These are phyloP conservation scores for Lasiodiplodia hormozganensis DNA, from an alignment of 2,329 filamentous ascomycete genomes.

Conservation along the genomic window DNA sequence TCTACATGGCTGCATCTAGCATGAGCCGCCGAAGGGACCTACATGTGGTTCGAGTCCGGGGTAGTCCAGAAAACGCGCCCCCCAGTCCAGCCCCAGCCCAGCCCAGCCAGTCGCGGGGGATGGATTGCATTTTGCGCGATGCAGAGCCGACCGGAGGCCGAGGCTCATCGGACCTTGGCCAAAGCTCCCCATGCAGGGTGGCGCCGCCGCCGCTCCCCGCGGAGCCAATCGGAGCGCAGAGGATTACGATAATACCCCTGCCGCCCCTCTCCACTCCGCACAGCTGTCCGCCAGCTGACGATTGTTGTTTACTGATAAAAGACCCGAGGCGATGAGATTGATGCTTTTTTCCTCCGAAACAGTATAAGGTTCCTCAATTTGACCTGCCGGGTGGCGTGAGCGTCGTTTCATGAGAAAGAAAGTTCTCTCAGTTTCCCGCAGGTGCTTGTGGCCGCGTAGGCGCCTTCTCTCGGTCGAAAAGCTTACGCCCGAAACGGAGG, in stretches of 20 bases:
- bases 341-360: too few species aligned
- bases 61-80: background rate
- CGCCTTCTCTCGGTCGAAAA: background rate
- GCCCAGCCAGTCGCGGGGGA: background rate
- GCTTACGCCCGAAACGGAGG: constrained; percentile 19
- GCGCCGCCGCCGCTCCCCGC: background rate
- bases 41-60: constrained; percentile 12
- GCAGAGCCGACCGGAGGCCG: constrained; percentile 17
- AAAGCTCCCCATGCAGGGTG: background rate
- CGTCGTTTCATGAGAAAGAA: background rate
- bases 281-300: background rate
- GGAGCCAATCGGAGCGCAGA: constrained; percentile 5
- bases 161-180: constrained; percentile 8
- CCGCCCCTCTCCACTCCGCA: background rate
- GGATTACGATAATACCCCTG: constrained; percentile 3
- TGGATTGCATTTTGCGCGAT: background rate
- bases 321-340: background rate
- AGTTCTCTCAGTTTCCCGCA: background rate
- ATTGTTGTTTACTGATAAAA: constrained; percentile 13
- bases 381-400: too few species aligned
- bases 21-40: background rate
- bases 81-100: too few species aligned
- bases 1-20: constrained; percentile 5
- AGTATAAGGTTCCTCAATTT: too few species aligned
- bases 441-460: background rate